phyloP scores from a whole-genome alignment of 208 protist species.

The Crithidia expoeki region DNA sequence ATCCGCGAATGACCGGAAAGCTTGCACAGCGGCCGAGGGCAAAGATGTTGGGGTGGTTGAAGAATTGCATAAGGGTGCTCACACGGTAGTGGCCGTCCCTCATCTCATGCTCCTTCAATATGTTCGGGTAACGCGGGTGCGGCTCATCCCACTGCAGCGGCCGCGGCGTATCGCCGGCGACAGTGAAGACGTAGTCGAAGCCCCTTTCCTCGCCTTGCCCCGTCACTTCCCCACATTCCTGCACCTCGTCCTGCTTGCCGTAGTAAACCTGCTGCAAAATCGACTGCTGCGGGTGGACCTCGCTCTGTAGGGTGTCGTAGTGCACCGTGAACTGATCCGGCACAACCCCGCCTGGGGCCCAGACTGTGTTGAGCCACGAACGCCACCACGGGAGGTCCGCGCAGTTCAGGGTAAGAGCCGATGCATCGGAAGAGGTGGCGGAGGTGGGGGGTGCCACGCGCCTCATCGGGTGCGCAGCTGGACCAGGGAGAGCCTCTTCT shows the following conservation, averaged over 20 bases:
- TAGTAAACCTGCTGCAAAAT: constrained; percentile 81
- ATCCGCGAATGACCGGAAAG: constrained; percentile 63
- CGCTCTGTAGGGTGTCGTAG: constrained; percentile 62
- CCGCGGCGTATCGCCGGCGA: constrained; percentile 69
- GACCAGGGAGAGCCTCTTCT: not conserved
- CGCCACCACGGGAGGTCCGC: constrained; percentile 20
- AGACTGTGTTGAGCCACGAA: constrained; percentile 20
- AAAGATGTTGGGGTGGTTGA: constrained; percentile 77
- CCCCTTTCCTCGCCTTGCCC: constrained; percentile 33
- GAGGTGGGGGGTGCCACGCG: constrained; percentile 17
- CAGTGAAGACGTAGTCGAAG: constrained; percentile 89
- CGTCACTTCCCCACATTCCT: constrained; percentile 37
- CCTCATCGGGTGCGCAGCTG: not conserved
- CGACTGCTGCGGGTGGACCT: constrained; percentile 54
- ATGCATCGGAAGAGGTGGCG: not conserved
- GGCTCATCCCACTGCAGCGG: constrained; percentile 44
- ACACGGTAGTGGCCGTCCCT: constrained; percentile 83
- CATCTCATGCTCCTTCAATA: constrained; percentile 70
- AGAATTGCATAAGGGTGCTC: constrained; percentile 87
- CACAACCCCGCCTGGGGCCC: constrained; percentile 22
- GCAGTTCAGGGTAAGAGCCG: constrained; percentile 3
- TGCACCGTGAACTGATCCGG: constrained; percentile 45
- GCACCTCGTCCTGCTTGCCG: constrained; percentile 48
- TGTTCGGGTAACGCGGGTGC: constrained; percentile 46
- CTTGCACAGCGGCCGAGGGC: constrained; percentile 78